A percentile compares a stretch with the other conserved stretches of the same genome.
Conservation (phyloP, 1,139 yeast species). For the Saccharomyces hybrid region DNA sequence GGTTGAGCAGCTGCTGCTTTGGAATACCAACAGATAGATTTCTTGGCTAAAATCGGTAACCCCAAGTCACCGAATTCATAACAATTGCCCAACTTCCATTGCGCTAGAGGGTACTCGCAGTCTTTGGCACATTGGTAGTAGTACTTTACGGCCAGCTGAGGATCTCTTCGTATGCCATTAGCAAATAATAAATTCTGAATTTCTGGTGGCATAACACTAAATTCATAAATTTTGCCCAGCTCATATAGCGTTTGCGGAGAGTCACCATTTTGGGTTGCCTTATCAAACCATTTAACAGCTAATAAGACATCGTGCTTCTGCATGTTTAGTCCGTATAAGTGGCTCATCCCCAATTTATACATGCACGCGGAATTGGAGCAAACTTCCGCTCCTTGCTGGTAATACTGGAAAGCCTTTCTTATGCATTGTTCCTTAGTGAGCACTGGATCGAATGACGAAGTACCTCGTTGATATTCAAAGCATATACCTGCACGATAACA, state of each 20-base stretch:
- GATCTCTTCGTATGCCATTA: slow-evolving; percentile 33
- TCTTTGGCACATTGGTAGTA: slow-evolving; percentile 68
- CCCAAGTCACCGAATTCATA: slow-evolving; percentile 80
- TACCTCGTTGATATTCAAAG: slow-evolving; percentile 58
- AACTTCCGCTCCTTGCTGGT: slow-evolving; percentile 47
- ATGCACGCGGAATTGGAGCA: slow-evolving; percentile 52
- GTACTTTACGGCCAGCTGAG: slow-evolving; percentile 54
- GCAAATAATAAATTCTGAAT: slow-evolving; percentile 13
- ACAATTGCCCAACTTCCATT: slow-evolving; percentile 76
- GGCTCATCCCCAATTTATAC: slow-evolving; percentile 62
- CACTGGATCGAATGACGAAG: slow-evolving; percentile 19
- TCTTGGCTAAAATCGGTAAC: slow-evolving; percentile 56
- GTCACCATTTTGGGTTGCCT: slow-evolving; percentile 39
- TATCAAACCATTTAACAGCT: slow-evolving; percentile 49
- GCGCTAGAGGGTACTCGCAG: slow-evolving; percentile 69
- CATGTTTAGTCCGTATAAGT: slow-evolving; percentile 41
- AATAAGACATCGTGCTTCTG: slow-evolving; percentile 30
- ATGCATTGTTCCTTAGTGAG: slow-evolving; percentile 32
- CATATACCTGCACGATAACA: slow-evolving; percentile 62
- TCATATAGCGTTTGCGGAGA: slow-evolving; percentile 53
- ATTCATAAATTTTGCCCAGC: slow-evolving; percentile 65
- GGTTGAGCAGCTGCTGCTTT: neutral
- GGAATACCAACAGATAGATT: slow-evolving; percentile 79
- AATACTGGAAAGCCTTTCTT: slow-evolving; percentile 43
- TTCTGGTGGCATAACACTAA: slow-evolving; percentile 33